Conservation (phyloP, 2,329 filamentous ascomycete genomes). For the Cladosporium cucumerinum region DNA sequence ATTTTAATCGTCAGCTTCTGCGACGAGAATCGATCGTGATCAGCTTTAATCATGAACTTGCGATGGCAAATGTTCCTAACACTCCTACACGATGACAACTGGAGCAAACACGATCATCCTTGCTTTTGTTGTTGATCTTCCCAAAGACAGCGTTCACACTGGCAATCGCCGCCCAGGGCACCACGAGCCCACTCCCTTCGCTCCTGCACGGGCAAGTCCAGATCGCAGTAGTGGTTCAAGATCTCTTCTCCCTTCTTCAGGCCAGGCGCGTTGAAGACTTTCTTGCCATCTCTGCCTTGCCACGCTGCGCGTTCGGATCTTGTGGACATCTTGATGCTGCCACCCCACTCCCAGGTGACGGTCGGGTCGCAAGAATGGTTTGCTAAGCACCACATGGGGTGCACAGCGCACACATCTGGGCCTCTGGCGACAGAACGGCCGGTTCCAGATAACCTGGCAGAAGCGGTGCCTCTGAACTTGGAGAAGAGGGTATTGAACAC, state of each 20-base stretch:
- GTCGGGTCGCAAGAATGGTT: slow-evolving; percentile 97
- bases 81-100: not conserved
- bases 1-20: not conserved
- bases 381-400: slow-evolving; percentile 92
- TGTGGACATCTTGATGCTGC: slow-evolving; percentile 68
- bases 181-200: slow-evolving; percentile 86
- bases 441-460: slow-evolving; percentile 66
- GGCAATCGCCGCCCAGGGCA: slow-evolving; percentile 82
- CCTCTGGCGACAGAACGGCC: slow-evolving; percentile 62
- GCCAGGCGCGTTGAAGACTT: slow-evolving; percentile 42
- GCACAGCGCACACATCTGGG: slow-evolving; percentile 88
- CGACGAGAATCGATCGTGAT: not conserved
- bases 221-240: slow-evolving; percentile 90
- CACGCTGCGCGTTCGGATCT: slow-evolving; percentile 57
- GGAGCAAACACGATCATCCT: not conserved
- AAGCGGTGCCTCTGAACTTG: slow-evolving; percentile 91
- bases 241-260: slow-evolving; percentile 80
- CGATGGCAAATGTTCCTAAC: not conserved
- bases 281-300: slow-evolving; percentile 32
- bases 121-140: slow-evolving; percentile 45
- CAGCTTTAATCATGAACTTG: not conserved
- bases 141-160: slow-evolving; percentile 75
- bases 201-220: slow-evolving; percentile 71
- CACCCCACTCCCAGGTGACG: slow-evolving; percentile 90
- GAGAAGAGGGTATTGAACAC: slow-evolving; percentile 87